Evolutionary conservation across 805 yeast genomes (phyloP), one percentile per base, ranked within the genome.

Genomic region (Kluyveromyces aestuarii): DNA sequence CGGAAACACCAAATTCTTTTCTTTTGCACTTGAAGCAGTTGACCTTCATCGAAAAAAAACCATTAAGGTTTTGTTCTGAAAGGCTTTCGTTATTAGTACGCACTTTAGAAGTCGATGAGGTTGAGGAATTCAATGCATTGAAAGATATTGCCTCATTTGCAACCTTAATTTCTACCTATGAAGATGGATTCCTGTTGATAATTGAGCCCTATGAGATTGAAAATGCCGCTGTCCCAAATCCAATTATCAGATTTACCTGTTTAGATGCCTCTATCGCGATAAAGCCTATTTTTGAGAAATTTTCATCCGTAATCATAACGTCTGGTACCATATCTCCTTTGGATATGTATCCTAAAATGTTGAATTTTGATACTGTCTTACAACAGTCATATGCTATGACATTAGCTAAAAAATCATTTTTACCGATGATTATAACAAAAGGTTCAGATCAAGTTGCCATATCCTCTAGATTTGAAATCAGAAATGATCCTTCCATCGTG

Each of bases 401-500:
- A 0, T 76, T 93, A 55, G 89, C 96, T 2, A 79, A 96, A 58
- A 73, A 96, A 53, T 86, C 98, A 0, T 93, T 93, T 65, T 73
- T 93, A 58, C 99, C 99, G 10, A 79, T 93, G 83, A 83, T 93
- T 55, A 95, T 93, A 10, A 91, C 99, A 0, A 91, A 95, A 63
- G 99, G 99, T 0, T 86, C 97, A 0, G 99, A 93, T 67, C 99
- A 93, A 67, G 98, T 93, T 16, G 91, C 97, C 0, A 91, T 93
- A 14, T 86, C 96, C 1, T 91, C 99, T 0, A 78, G 97, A 60
- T 93, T 93, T 66, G 97, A 93, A 68, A 93, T 93, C 52, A 76
- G 99, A 66, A 93, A 93, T 62, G 99, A 93, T 66, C 99, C 99
- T 5, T 87, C 96, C 59, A 96, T 93, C 48, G 98, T 93, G 36